Evolutionary conservation across 305 asterid species (phyloP), one percentile per base, ranked within the genome.

Genomic region (Salvia sclarea): DNA sequence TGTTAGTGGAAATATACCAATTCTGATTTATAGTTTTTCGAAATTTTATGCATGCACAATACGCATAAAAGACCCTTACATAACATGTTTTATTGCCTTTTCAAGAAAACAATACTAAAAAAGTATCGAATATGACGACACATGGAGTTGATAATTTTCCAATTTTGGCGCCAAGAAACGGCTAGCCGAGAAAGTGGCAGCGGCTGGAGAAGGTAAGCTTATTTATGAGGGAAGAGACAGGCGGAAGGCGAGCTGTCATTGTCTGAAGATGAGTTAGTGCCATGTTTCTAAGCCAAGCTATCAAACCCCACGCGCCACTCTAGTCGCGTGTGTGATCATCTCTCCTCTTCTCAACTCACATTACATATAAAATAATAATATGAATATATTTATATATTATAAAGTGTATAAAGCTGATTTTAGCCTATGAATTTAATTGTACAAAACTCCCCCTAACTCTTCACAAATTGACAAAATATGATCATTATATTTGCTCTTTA

Each of bases 291-390:
- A 73, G 79, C 79, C 68, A 81, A 81, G 85, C 62, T 68, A 70
- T 44, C 20, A 31, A 31, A 28, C 0, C 17, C 45, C 74, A 78
- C 74, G 52, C 16, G 20, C 79, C 78, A 70, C 37, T 45, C 14
- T 5, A 11, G 5, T 60, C 75, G 87, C 84, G 87, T 77, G 82
- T n/a, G n/a, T n/a, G n/a, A n/a, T n/a, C n/a, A n/a, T n/a, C n/a
- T n/a, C n/a, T n/a, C n/a, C 44, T 67, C 61, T 72, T 28, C 80
- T 70, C 79, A 66, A 63, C 75, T 60, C 70, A 41, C 68, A 44
- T 3, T 55, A 44, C 4, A 13, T 43, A n/a, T n/a, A n/a, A n/a
- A n/a, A n/a, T n/a, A n/a, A n/a, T n/a, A n/a, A n/a, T n/a, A n/a
- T n/a, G n/a, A n/a, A n/a, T n/a, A n/a, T n/a, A n/a, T n/a, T n/a